Percentiles rank a stretch among this genome's conserved stretches.
phyloP scores from a whole-genome alignment of 305 asterid species.

The Striga hermonthica region DNA sequence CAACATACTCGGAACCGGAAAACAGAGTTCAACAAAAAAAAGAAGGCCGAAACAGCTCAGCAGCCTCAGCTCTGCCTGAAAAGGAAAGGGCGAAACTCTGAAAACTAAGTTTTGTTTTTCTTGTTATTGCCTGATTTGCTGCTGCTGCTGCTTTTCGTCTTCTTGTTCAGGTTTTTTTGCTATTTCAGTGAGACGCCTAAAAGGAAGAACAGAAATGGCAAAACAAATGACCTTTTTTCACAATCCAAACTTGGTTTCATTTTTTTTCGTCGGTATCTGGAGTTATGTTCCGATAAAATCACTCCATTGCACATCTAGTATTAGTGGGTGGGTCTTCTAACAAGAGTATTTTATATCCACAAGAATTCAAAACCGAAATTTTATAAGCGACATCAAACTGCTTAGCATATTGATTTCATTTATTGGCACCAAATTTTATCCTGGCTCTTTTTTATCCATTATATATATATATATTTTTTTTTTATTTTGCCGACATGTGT shows the following conservation, averaged over 20 bases:
- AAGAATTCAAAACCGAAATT: too few relatives aligned
- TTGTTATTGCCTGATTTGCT: too few relatives aligned
- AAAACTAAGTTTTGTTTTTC: conserved; percentile 25
- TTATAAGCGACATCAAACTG: too few relatives aligned
- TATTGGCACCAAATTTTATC: conserved; percentile 27
- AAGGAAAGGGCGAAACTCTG: conserved; percentile 24
- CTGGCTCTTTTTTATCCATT: conserved; percentile 29
- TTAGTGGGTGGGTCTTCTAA: too few relatives aligned
- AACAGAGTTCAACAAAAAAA: neutral
- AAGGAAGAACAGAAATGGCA: conserved; percentile 30
- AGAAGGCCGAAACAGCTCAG: neutral
- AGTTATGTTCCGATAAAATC: too few relatives aligned
- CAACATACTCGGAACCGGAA: conserved; percentile 32
- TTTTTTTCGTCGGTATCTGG: too few relatives aligned
- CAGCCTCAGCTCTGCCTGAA: conserved; percentile 22
- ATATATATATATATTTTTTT: too few relatives aligned
- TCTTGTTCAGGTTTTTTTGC: conserved; percentile 19
- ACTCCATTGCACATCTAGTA: too few relatives aligned
- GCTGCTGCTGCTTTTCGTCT: too few relatives aligned
- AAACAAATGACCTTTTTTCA: conserved; percentile 5
- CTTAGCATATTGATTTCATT: too few relatives aligned
- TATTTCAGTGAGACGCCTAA: conserved; percentile 17
- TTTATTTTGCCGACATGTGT: conserved; percentile 26
- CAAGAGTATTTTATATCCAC: too few relatives aligned
- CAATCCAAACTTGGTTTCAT: conserved; percentile 14